These are phyloP conservation scores for Dacryopinax spathularia DNA, from an alignment of 768 basidiomycete genomes.

Conservation along the genomic window DNA sequence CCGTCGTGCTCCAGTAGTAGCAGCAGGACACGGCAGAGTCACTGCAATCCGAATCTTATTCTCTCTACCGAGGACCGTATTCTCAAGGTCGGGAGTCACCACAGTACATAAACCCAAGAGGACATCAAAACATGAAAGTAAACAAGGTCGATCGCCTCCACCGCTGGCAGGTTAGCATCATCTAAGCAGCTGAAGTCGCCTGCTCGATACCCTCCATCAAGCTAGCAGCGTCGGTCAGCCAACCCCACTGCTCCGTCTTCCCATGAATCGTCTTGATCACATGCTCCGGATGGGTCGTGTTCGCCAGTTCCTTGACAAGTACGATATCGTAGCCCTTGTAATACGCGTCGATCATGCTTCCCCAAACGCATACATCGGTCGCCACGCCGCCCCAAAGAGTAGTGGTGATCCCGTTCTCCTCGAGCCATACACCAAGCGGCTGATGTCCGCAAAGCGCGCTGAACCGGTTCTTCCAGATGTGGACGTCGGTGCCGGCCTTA, in stretches of 20 bases:
- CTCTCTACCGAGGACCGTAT: no score
- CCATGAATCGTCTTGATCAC: constrained; percentile 43
- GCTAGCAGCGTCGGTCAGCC: not conserved
- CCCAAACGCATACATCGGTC: constrained; percentile 40
- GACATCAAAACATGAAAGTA: no score
- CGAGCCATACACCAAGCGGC: constrained; percentile 45
- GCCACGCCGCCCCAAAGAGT: constrained; percentile 51
- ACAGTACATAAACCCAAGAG: no score
- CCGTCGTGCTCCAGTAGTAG: no score
- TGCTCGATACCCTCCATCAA: not conserved
- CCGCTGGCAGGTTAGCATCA: no score
- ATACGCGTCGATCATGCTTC: constrained; percentile 50
- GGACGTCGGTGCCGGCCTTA: constrained; percentile 45
- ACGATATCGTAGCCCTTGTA: constrained; percentile 52
- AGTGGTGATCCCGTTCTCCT: constrained; percentile 48
- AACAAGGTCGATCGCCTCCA: no score
- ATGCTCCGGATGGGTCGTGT: constrained; percentile 45
- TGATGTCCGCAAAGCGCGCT: not conserved
- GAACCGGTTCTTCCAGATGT: constrained; percentile 54
- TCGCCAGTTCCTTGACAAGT: constrained; percentile 41
- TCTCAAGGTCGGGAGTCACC: no score
- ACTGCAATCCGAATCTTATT: no score
- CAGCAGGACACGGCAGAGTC: no score
- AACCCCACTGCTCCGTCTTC: constrained; percentile 31
- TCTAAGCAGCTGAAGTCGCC: no score